Base-by-base conservation (phyloP, 164 flowering plant genomes). In the Berberis thunbergii region DNA sequence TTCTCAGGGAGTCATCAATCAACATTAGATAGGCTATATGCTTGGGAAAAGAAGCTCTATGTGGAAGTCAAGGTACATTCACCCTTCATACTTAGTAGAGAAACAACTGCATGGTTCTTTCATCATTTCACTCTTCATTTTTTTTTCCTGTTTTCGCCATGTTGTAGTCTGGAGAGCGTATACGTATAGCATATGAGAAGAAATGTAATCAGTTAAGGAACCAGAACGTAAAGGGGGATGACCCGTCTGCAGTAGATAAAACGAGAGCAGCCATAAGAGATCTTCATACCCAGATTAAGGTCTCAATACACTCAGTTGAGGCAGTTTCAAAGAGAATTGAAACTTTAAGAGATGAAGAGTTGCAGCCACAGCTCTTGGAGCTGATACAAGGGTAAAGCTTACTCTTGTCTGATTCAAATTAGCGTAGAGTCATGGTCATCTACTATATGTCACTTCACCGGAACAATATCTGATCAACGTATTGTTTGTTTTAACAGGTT, bases 1-100 rank as follows among this genome's bases (percentile, higher is more conserved):
- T 13, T 52, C 57, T 63, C 58, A 2, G 65, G 65, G 58, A 63
- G 91, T 63, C 99, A 95, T 68, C 97, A 86, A 60, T 87, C 97
- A 7, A 91, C 97, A 8, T 63, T 94, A 71, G 97, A 89, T 64
- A 81, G 85, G 70, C 65, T 94, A 62, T 87, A 86, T 69, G 89
- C 88, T 13, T 94, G 97, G 99, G 99, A 94, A 80, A 94, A 94
- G 75, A 91, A 91, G 68, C 95, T 94, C 45, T 94, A 86, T 43
- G 79, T 86, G 44, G 97, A 94, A 82, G 99, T 94, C 68, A 85
- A 76, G 96, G 99, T 94, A 83, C 70, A 59, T n/a, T 49, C 43
- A 49, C 67, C 58, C 44, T 4, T 10, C 45, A 60, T 12, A 8
- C 6, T 43, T 9, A 44, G 4, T 55, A 3, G 2, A 10, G 4